Evolutionary conservation across 2,329 filamentous ascomycete genomes (phyloP).

Genomic region (Aspergillus novoparasiticus): DNA sequence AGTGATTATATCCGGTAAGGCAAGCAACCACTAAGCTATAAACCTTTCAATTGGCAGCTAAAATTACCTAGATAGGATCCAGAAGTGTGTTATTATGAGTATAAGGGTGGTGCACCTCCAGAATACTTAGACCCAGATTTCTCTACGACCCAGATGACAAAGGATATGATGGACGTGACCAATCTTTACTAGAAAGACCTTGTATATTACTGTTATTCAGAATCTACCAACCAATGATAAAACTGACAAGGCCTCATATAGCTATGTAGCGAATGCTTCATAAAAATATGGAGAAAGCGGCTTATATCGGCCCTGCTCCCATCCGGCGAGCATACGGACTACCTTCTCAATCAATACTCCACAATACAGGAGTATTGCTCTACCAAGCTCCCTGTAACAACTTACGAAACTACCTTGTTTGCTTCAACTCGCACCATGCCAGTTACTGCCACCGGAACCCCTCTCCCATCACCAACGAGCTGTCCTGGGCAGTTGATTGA

Average conservation of each 20-base stretch:
- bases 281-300: conserved; percentile 3
- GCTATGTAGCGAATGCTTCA: conserved; percentile 8
- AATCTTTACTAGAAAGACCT: not conserved
- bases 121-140: conserved; percentile 1
- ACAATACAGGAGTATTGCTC: conserved; percentile 5
- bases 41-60: not conserved
- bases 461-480: not conserved
- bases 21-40: not conserved
- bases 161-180: conserved; percentile 3
- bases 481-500: not conserved
- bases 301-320: conserved; percentile 2
- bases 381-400: not conserved
- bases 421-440: not conserved
- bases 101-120: not conserved
- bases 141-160: not conserved
- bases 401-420: conserved; percentile 1
- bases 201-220: not conserved
- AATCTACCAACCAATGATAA: not conserved
- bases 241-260: not conserved
- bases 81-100: not conserved
- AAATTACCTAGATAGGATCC: not conserved
- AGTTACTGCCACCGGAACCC: not conserved
- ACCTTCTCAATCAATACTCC: conserved; percentile 5
- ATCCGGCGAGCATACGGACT: not conserved
- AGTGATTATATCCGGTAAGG: not conserved